Conservation (phyloP, 768 basidiomycete genomes). For the Strobilomyces echinocephalus region DNA sequence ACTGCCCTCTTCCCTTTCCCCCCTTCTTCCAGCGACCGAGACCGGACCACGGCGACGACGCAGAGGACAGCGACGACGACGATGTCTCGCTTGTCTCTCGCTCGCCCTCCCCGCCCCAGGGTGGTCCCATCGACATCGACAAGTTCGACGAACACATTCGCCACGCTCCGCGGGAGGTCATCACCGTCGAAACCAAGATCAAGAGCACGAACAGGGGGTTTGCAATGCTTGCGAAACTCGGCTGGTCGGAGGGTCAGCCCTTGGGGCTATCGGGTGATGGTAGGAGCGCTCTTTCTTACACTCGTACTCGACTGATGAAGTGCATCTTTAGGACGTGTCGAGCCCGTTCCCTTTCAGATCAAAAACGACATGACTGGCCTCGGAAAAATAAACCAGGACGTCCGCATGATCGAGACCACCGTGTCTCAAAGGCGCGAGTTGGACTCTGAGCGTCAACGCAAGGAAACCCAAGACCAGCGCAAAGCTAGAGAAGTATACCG, state of each 20-base stretch:
- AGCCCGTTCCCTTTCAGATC: slow-evolving; percentile 77
- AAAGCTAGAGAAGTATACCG: slow-evolving; percentile 57
- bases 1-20: slow-evolving; percentile 50
- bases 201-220: slow-evolving; percentile 79
- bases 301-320: background rate
- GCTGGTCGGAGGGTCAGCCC: slow-evolving; percentile 77
- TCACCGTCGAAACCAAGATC: slow-evolving; percentile 80
- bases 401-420: slow-evolving; percentile 79
- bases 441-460: slow-evolving; percentile 76
- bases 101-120: slow-evolving; percentile 62
- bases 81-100: slow-evolving; percentile 70
- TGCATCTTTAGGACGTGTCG: slow-evolving; percentile 57
- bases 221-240: slow-evolving; percentile 72
- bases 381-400: slow-evolving; percentile 74
- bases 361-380: slow-evolving; percentile 77
- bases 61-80: slow-evolving; percentile 55
- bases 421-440: slow-evolving; percentile 76
- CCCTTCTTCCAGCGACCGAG: slow-evolving; percentile 60
- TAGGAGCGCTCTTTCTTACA: slow-evolving; percentile 21
- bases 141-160: slow-evolving; percentile 65
- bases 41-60: slow-evolving; percentile 30
- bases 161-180: slow-evolving; percentile 52
- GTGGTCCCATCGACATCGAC: slow-evolving; percentile 50
- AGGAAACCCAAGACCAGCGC: slow-evolving; percentile 77
- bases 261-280: slow-evolving; percentile 75